Evolutionary conservation across 2,329 filamentous ascomycete species (phyloP), one percentile per base, ranked within the genome.

Genomic region (Venturia effusa): DNA sequence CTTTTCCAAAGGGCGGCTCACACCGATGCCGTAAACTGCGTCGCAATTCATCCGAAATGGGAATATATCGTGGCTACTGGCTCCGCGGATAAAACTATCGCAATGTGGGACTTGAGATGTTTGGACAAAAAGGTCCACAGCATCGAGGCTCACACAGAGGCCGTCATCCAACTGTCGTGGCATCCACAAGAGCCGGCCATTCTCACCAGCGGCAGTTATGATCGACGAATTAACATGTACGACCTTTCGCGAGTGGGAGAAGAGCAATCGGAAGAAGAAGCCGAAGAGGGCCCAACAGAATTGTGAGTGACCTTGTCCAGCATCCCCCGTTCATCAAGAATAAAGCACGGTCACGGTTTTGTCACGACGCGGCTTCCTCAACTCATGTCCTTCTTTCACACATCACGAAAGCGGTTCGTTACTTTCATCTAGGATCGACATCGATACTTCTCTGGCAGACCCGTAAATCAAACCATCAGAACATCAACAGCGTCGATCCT

Each of bases 221-320:
- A 99, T 74, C 85, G 94, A 59, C 86, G 95, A 69, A 89, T 99
- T 67, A 88, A 96, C 74, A 94, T 97, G 79, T 99, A 94, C 94
- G 94, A 99, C 73, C 81, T 97, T 55, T 92, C 90, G 70, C 86
- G 88, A 64, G 88, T 95, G 55, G 94, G 95, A 59, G 91, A 96
- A 71, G 94, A 99, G 77, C 94, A 97, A 76, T 88, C 90, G 13
- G 91, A 92, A 2, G 95, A 99, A 68, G 94, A 99, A 75, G 88
- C 88, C 61, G 93, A 97, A 69, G 94, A 99, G 73, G 94, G 94
- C 0, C 90, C 92, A 1, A 93, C 94, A 61, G 94, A 99, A 76
- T 81, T 99, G 89, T 94, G 81, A 34, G 51, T 57, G 4, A 4
- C 27, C 30, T 30, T 19, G 24, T 32, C 3, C 43, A n/a, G 8